Evolutionary conservation across 2,329 filamentous ascomycete species (phyloP), one percentile per base, ranked within the genome.

Genomic region (Aspergillus novofumigatus): DNA sequence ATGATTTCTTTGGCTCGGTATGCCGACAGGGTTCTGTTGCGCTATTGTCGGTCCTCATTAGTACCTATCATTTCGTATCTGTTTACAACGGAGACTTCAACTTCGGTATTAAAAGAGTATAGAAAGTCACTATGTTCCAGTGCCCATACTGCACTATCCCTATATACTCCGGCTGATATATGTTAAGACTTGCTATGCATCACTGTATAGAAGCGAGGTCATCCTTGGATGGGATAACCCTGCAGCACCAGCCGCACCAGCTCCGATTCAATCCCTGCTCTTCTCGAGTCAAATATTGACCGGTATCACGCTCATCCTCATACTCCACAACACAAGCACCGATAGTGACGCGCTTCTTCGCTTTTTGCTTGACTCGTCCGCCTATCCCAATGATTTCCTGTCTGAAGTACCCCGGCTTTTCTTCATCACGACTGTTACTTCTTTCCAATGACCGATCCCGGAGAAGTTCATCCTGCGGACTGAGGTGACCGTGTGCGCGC

Each of bases 381-480:
- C 92, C 92, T 48, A 97, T 90, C 2, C 92, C 92, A 68, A 96
- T 91, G 59, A 97, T 90, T 74, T 97, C 92, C 69, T 96, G 92
- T 45, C 90, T 82, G 56, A 86, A 82, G 69, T 96, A 97, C 3
- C 92, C 92, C 0, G 90, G 81, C 57, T 69, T 75, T 60, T 78
- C 78, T 38, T 73, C 73, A 23, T 71, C 68, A 38, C 69, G 68
- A 23, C 65, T 66, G 55, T 69, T 49, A 23, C 45, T 44, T 52
- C 60, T 48, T 49, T 56, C 42, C 25, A 10, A 29, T 56, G 53
- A 47, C 23, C 11, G 60, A 20, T 56, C 55, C 17, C 58, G 57
- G n/a, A 61, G 4, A 35, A 44, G 28, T 20, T 65, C 59, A 20
- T 63, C 56, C n/a, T 64, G 65, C 14, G 62, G 58, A 2, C 62